A percentile compares a stretch with the other conserved stretches of the same genome.
Evolutionary conservation across 202 grass and related monocot genomes (phyloP).

Genomic region (Schoenoplectus tabernaemontani): DNA sequence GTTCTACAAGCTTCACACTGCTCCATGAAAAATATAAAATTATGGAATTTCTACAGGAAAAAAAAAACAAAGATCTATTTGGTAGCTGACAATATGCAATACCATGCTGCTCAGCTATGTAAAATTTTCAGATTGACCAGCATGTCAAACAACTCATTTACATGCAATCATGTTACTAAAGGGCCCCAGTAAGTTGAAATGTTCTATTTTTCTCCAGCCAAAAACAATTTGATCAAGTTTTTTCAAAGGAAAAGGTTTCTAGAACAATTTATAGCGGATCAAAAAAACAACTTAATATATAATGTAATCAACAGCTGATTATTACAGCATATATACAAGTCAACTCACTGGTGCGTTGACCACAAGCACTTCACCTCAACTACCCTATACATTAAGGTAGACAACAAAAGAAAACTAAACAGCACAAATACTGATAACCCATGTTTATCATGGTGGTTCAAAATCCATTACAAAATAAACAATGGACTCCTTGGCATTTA

Average conservation of each 20-base stretch:
- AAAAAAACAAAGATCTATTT: neutral
- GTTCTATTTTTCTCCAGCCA: neutral
- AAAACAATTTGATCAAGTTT: neutral
- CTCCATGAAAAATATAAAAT: slow-evolving; percentile 12
- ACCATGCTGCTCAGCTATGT: neutral
- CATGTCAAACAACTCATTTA: neutral
- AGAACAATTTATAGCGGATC: neutral
- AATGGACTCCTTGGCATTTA: neutral
- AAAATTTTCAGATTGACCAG: neutral
- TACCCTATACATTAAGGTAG: slow-evolving; percentile 16
- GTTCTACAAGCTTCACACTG: slow-evolving; percentile 96
- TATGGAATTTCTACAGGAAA: neutral
- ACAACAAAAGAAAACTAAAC: neutral
- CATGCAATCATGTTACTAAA: neutral
- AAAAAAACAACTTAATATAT: neutral
- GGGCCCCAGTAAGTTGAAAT: neutral
- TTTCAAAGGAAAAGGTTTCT: neutral
- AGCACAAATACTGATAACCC: neutral
- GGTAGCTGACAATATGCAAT: neutral
- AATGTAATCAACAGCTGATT: neutral
- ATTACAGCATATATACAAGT: slow-evolving; percentile 1
- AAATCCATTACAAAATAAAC: neutral
- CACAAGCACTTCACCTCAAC: slow-evolving; percentile 9
- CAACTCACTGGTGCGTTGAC: slow-evolving; percentile 12
- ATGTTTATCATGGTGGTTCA: neutral